Evolutionary conservation across 305 asterid species (phyloP).

Genomic region (Fraxinus velutina): DNA sequence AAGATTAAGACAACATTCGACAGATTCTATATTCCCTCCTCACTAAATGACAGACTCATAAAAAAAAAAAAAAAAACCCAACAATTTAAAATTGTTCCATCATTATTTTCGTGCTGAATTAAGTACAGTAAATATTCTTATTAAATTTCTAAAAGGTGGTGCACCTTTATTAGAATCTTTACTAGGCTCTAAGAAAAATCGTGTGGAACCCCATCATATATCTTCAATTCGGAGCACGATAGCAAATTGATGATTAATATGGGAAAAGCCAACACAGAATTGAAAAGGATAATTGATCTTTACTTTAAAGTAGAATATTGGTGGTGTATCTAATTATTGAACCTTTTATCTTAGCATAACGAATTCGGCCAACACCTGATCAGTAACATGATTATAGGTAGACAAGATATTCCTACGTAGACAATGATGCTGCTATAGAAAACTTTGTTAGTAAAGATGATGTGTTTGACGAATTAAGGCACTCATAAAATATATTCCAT

Average conservation of each 20-base stretch:
- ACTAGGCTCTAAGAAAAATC: background rate
- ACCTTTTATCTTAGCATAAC: background rate
- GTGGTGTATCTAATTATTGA: conserved; percentile 1
- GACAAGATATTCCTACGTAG: conserved; percentile 11
- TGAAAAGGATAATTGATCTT: background rate
- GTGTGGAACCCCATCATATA: background rate
- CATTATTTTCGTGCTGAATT: conserved; percentile 2
- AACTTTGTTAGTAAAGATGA: conserved; percentile 24
- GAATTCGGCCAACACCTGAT: background rate
- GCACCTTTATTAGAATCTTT: conserved; percentile 1
- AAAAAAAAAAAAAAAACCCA: background rate
- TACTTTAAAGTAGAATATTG: background rate
- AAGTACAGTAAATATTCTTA: background rate
- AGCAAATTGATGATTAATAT: background rate
- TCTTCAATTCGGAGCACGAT: conserved; percentile 1
- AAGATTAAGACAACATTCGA: background rate
- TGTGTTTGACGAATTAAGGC: conserved; percentile 17
- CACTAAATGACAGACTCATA: too few species aligned
- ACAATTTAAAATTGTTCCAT: background rate
- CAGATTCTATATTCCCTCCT: background rate
- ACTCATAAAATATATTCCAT: background rate
- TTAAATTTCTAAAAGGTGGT: background rate
- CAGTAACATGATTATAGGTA: background rate
- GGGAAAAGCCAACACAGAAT: background rate
- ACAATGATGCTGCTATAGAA: conserved; percentile 26